Evolutionary conservation across 495 filamentous ascomycete species (phyloP), one percentile per base, ranked within the genome.

Genomic region (Penicillium maclennaniae): DNA sequence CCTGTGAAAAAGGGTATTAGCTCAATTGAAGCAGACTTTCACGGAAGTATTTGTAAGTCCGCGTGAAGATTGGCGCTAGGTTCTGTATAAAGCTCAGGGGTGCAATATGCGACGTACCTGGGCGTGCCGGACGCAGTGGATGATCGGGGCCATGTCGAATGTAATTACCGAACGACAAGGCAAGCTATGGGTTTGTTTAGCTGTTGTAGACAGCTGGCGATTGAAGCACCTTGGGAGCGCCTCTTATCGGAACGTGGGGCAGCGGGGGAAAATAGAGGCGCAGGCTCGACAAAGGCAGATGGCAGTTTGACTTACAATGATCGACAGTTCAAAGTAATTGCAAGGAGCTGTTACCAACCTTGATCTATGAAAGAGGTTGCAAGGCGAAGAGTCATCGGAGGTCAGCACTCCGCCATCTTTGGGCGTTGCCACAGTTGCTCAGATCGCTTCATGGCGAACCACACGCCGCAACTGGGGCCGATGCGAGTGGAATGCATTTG

Each of bases 41-140:
- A 27, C 17, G 34, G 7, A 39, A 34, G 2, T 14, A 34, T 34
- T 34, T 34, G 31, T 12, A 34, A 4, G 31, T 34, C 31, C 31
- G 31, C 31, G 31, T 34, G 31, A 12, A 34, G 31, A 23, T 34
- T 34, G 1, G 25, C 14, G 27, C 7, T 44, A 16, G 23, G 45
- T 55, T 44, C 43, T 38, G 28, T 28, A 21, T 16, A 41, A 36
- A 14, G 20, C 34, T 19, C 10, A 37, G 5, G n/a, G 26, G 40
- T 7, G n/a, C n/a, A 3, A 27, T 39, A 19, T 16, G 25, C 9
- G 38, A 58, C 63, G 41, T 68, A 78, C 77, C 65, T 80, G 78
- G 45, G 77, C 78, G 62, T 81, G 78, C 46, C 78, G 78, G 47
- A 81, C 74, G 55, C 70, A 76, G 57, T 81, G 76, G 34, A 81